A percentile compares a stretch with the other conserved stretches of the same genome.
Evolutionary conservation across 345 rosid genomes (phyloP).

Genomic region (Litchi chinensis): DNA sequence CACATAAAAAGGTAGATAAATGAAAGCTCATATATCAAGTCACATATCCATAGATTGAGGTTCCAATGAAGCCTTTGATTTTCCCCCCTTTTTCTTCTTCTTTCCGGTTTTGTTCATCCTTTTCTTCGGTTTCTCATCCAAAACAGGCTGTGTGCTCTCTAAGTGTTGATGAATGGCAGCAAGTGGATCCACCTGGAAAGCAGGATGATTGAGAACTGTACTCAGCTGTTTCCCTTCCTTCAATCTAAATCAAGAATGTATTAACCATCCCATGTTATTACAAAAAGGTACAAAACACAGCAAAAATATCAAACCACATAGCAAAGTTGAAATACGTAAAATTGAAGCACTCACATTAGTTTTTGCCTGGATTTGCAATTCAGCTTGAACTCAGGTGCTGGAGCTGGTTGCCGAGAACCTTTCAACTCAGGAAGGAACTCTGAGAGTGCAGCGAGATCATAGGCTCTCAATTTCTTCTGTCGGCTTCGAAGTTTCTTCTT

Average conservation of each 20-base stretch:
- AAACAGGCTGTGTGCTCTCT: conserved; percentile 63
- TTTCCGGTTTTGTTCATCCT: conserved; percentile 46
- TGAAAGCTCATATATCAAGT: conserved; percentile 14
- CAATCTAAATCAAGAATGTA: conserved; percentile 44
- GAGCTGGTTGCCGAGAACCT: conserved; percentile 36
- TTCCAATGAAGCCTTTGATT: conserved; percentile 28
- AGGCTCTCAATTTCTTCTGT: conserved; percentile 72
- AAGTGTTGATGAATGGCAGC: conserved; percentile 74
- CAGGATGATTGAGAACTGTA: conserved; percentile 66
- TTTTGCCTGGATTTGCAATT: conserved; percentile 72
- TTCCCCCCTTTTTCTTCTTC: conserved; percentile 54
- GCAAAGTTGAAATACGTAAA: not conserved
- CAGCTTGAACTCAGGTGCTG: conserved; percentile 53
- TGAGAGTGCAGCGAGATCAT: conserved; percentile 65
- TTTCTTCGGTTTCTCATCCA: conserved; percentile 61
- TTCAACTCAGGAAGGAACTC: conserved; percentile 80
- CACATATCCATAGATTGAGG: conserved; percentile 50
- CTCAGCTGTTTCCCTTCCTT: conserved; percentile 63
- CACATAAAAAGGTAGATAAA: not conserved
- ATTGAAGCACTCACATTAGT: conserved; percentile 47
- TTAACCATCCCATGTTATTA: conserved; percentile 11
- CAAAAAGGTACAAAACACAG: not conserved
- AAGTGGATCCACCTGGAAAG: conserved; percentile 70
- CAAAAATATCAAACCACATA: not conserved
- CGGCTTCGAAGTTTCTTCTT: conserved; percentile 56